Base-by-base conservation (phyloP, 1,139 yeast genomes). In the Lizanozyma gosingica region DNA sequence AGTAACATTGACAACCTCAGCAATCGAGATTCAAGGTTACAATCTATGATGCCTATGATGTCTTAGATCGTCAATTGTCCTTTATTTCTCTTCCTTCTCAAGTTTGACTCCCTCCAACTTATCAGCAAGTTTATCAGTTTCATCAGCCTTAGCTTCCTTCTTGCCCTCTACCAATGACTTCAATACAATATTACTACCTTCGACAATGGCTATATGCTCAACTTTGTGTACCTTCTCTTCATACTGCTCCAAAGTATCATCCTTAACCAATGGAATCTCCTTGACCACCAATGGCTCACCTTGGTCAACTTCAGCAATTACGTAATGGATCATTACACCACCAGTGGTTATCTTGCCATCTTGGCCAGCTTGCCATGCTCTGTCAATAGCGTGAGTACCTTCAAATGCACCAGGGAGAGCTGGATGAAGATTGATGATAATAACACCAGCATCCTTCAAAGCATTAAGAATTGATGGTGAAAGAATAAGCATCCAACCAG, bases 301-400 rank as follows among this genome's bases (percentile, higher is more conserved):
- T 53, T 83, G 79, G 60, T 92, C 98, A 9, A 92, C 98, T 52
- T 85, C 95, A 40, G 90, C 84, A 50, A 92, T 90, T 18, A 92
- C 97, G 56, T 83, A 78, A 63, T 92, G 98, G 39, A 94, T 85
- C 98, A 92, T 92, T 41, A 94, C 85, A 1, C 98, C 98, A n/a
- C 94, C 96, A 52, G 76, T 76, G 14, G 73, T 55, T 43, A 84
- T 74, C 45, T 74, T 75, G 8, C 94, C 95, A 38, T 73, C 76
- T 56, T 87, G 95, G 35, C 97, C 97, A 9, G 94, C 95, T 54
- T 86, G 71, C 92, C 94, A 90, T 1, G 97, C 95, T 53, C 97
- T 71, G 53, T 92, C 96, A 46, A 92, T 92, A 17, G 98, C 97
- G 63, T 86, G 90, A 9, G 95, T 90, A 3, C 98, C 98, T 45